Evolutionary conservation across 2,329 filamentous ascomycete genomes (phyloP).

Genomic region (Colletotrichum navitas): DNA sequence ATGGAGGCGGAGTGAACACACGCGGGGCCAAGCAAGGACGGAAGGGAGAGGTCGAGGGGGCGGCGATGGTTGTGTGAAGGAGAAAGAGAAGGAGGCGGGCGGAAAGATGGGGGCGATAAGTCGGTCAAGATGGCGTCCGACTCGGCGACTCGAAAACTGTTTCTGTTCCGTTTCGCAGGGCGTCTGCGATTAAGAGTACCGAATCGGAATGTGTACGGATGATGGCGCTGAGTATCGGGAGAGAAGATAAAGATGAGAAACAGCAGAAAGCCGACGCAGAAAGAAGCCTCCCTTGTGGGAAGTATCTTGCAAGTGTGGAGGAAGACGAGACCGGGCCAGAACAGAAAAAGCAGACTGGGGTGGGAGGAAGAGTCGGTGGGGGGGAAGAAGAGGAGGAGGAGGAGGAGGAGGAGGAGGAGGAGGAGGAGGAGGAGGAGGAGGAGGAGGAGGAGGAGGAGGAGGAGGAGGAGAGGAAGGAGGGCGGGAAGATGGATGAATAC

Average conservation of each 20-base stretch:
- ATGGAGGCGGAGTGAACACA: neutral
- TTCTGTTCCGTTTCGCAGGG: slow-evolving; percentile 37
- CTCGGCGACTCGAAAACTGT: slow-evolving; percentile 24
- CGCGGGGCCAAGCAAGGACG: slow-evolving; percentile 24
- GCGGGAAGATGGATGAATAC: slow-evolving; percentile 22
- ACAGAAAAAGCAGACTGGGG: slow-evolving; percentile 30
- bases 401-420: neutral
- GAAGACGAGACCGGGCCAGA: slow-evolving; percentile 24
- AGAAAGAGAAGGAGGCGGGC: neutral
- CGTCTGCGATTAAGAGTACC: slow-evolving; percentile 21
- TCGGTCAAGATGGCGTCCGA: slow-evolving; percentile 25
- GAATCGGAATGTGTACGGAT: neutral
- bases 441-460: too few relatives aligned
- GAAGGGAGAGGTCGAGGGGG: slow-evolving; percentile 10
- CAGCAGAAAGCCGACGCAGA: slow-evolving; percentile 5
- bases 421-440: too few relatives aligned
- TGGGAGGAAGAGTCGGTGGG: slow-evolving; percentile 4
- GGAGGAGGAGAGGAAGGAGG: neutral
- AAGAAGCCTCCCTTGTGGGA: slow-evolving; percentile 18
- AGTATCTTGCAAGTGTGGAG: slow-evolving; percentile 18
- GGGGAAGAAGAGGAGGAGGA: neutral
- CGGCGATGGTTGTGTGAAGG: slow-evolving; percentile 24
- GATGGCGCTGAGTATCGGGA: slow-evolving; percentile 1
- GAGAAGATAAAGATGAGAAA: neutral
- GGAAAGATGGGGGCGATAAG: slow-evolving; percentile 5